phyloP scores from a whole-genome alignment of 176 grass and related monocot species.

The Oryza brachyantha region DNA sequence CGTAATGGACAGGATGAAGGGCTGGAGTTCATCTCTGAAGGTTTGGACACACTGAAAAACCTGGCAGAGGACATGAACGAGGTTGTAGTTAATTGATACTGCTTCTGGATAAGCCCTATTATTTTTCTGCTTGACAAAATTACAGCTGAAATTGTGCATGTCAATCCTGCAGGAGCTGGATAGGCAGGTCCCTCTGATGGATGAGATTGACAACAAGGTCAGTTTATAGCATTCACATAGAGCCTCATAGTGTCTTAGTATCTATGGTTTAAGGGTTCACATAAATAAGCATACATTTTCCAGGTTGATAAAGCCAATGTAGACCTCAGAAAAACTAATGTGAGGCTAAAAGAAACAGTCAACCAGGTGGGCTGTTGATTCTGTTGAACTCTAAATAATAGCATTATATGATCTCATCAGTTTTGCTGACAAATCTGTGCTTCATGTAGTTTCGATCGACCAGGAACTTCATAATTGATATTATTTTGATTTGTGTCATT shows the following conservation, averaged over 20 bases:
- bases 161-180: conserved; percentile 72
- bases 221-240: not conserved
- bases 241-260: not conserved
- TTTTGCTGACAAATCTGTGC: not conserved
- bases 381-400: not conserved
- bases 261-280: not conserved
- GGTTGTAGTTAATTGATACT: conserved; percentile 27
- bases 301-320: conserved; percentile 72
- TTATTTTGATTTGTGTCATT: conserved; percentile 82
- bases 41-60: conserved; percentile 75
- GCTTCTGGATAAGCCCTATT: not conserved
- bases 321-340: conserved; percentile 87
- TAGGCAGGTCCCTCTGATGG: conserved; percentile 77
- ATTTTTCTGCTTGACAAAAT: not conserved
- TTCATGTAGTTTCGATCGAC: conserved; percentile 66
- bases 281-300: not conserved
- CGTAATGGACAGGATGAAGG: conserved; percentile 58
- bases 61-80: conserved; percentile 87
- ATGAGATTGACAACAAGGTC: conserved; percentile 92
- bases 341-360: conserved; percentile 80
- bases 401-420: not conserved
- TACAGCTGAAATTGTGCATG: not conserved
- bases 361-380: conserved; percentile 41
- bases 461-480: conserved; percentile 77
- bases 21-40: conserved; percentile 82